Base-by-base conservation (phyloP, 2,329 filamentous ascomycete species). In the Sporothrix mexicana region DNA sequence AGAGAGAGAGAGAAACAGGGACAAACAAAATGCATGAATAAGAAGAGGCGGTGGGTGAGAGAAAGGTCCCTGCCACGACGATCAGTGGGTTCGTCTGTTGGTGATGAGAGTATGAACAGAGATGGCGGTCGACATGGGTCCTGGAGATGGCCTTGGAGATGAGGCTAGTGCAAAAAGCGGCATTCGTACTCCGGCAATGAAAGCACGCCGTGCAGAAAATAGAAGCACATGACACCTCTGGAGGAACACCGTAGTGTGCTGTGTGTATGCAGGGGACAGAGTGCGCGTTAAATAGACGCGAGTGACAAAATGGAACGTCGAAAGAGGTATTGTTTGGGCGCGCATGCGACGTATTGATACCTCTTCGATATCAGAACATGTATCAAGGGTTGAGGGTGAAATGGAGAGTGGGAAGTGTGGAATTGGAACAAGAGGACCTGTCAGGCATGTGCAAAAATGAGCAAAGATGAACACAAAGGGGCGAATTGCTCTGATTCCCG, bases 201-300 rank as follows among this genome's bases (percentile, higher is more conserved):
- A 25, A 6, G 36, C 20, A 25, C n/a, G 47, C 10, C 61, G 10
- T 66, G 41, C 41, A 66, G 41, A 36, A 36, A 67, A 67, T 25
- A 67, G 8, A 47, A 51, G 12, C 64, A 51, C 64, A 67, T 67
- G 64, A 67, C 64, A 51, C 43, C 20, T n/a, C 64, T 25, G 8
- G 8, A 67, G 45, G 23, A 23, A 3, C 17, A 36, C 25, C 25
- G 62, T 67, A 43, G 43, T 51, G 45, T 20, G 30, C 30, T 36
- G 23, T 51, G 12, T 10, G 5, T 5, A 67, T 51, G 45, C 45
- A 67, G 45, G 43, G 45, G 43, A n/a, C 64, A 17, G 25, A 30
- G 45, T 51, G 45, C 30, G 64, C 64, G 45, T 17, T 8, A 67
- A 67, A 51, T 67, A 67, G 45, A 45, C 62, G 62, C 62, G 62